Base-by-base conservation (phyloP, 352 stramenopile genomes). In the Blastocystis sp. region DNA sequence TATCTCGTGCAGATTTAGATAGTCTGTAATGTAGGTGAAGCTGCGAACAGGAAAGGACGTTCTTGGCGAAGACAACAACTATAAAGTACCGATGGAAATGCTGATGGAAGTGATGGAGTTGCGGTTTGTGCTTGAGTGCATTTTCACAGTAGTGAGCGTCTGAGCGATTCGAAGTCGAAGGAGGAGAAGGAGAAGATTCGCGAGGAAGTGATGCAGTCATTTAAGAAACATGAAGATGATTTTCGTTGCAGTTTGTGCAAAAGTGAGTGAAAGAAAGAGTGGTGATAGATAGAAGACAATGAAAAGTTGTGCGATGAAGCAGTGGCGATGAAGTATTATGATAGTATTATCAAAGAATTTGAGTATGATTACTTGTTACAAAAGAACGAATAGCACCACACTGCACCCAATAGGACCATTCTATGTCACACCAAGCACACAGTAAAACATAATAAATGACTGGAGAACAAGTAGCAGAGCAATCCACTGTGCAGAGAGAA, bases 31-130 rank as follows among this genome's bases (percentile, higher is more conserved):
- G 54, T 47, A 85, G 73, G 73, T 85, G 73, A 85, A 85, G 56
- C 56, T 85, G 37, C 26, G 59, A 11, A 85, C 73, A 26, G 73
- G 73, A 66, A 85, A 39, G 11, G 73, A 85, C 24, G 73, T 85
- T 66, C 53, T 85, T 1, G 73, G 73, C 18, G 73, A 85, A 24
- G 73, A 85, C 11, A 45, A 85, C 3, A 85, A 85, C 73, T 85
- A 66, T 30, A 85, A 85, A 43, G 73, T 85, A 1, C 73, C 73
- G 9, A 68, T 85, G 73, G 73, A 85, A 30, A 16, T 85, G 73
- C 73, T 85, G 53, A 85, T 85, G 73, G 73, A 85, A 43, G 73
- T 85, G 7, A 85, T 85, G 73, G 73, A 85, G 50, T 24, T 85
- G 39, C 45, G 63, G 63, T 73, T 7, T 34, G 63, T 73, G 1